Base-by-base conservation (phyloP, 768 basidiomycete species). In the Boletus rubroflammeus region DNA sequence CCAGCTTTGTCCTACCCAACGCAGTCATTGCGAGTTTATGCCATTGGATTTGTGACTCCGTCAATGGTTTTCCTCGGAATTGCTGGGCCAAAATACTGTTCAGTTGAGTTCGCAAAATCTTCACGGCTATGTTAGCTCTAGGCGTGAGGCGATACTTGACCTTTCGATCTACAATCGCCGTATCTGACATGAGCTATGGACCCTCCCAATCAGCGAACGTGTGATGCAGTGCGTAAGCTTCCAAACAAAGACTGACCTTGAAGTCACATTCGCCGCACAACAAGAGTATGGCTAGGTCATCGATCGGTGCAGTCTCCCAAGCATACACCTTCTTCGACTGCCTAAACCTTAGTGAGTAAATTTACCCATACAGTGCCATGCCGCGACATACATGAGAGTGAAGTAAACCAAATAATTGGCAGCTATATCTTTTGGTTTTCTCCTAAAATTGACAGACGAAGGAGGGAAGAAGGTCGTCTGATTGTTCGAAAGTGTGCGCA, bases 231-330 rank as follows among this genome's bases (percentile, higher is more conserved):
- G 29, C 13, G 26, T 19, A 11, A 54, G 45, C 29, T 43, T 21
- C 40, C 15, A 45, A 28, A 53, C 1, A 50, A 29, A 13, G 17
- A 57, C 76, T 51, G 67, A 84, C 93, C 81, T 88, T 94, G 75
- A 90, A 87, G 53, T 98, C 96, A 23, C 80, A 76, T 57, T 98
- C 96, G 9, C 96, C 96, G 55, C 94, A 98, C 1, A 98, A 73
- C 17, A 98, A 75, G 26, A 92, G 65, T 48, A 98, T 68, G 5
- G 91, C 82, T 26, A 90, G 69, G 60, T 96, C 91, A 58, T 97
- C 90, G 8, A 90, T 82, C 6, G 93, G 90, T 6, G 91, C 85
- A 0, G 88, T 93, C 70, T 98, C 96, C 93, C 93, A 97, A 17
- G 81, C 90, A 71, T 92, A 96, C 26, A 95, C 72, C 67, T 84